Evolutionary conservation across 176 grass and related monocot species (phyloP).

Genomic region (Triticum urartu): DNA sequence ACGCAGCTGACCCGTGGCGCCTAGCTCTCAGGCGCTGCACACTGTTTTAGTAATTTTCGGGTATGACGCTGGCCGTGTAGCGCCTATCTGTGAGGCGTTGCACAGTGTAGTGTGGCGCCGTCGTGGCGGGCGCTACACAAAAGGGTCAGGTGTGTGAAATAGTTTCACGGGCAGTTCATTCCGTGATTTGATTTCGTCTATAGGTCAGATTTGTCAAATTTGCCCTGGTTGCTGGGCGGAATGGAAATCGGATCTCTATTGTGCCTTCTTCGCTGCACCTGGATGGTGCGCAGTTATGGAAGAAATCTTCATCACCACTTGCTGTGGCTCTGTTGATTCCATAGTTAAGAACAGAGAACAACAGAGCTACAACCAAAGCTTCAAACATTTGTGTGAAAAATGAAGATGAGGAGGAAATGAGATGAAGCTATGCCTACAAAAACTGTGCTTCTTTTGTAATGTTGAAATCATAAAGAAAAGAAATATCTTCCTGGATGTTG

Average conservation of each 20-base stretch:
- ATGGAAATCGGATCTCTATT: conserved; percentile 46
- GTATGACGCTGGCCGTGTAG: too few species aligned
- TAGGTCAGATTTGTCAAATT: too few species aligned
- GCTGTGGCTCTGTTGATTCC: background rate
- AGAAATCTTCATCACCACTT: conserved; percentile 28
- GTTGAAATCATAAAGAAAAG: background rate
- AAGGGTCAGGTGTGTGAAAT: too few species aligned
- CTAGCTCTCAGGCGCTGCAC: too few species aligned
- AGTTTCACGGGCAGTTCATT: too few species aligned
- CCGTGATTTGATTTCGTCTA: too few species aligned
- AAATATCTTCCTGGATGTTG: background rate
- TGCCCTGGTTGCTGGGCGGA: background rate
- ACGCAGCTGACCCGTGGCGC: too few species aligned
- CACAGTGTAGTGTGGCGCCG: too few species aligned
- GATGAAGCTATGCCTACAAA: background rate
- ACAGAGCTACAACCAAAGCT: background rate
- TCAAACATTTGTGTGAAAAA: conserved; percentile 8
- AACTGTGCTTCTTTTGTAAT: background rate
- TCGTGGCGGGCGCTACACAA: too few species aligned
- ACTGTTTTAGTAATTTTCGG: too few species aligned
- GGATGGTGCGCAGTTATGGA: conserved; percentile 9
- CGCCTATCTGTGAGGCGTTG: too few species aligned
- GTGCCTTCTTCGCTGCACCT: conserved; percentile 10
- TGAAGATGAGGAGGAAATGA: background rate
- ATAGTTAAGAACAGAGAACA: conserved; percentile 9